Base-by-base conservation (phyloP, 2,329 filamentous ascomycete genomes). In the Sordariomycetes sp. region DNA sequence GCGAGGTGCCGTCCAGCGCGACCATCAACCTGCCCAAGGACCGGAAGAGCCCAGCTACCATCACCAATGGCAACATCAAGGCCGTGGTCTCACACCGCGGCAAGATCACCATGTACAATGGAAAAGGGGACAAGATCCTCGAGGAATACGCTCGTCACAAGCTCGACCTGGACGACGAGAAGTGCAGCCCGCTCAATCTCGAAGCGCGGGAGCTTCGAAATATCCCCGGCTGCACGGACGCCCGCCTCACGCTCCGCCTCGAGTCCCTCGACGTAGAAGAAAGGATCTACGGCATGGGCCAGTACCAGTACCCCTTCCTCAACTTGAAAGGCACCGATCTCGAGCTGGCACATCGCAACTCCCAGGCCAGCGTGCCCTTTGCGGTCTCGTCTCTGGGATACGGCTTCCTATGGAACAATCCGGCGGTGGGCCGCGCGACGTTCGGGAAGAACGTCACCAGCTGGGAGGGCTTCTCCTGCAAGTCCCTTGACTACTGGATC, bases 351-450 rank as follows among this genome's bases (percentile, higher is more conserved):
- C 77, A 82, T 23, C 66, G 76, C 2, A 82, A 82, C 46, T 79
- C 74, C 1, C 77, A 82, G 48, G 76, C 76, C 4, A 76, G 67
- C 33, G 67, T 82, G 0, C 77, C 77, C 0, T 82, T 81, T 48
- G 66, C 68, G 0, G 46, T 81, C 0, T 77, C 71, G 0, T 75
- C 66, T 3, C 58, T 63, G 1, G 75, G 76, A 0, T 82, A 82
- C 41, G 77, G 77, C 0, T 55, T 82, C 3, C 54, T 82, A 1
- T 82, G 77, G 77, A 81, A 82, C 42, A 80, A 79, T 41, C 77
- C 77, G 0, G 66, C 59, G 1, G 59, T 82, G 14, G 77, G 77
- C 1, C 62, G 71, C 12, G 76, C 72, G 0, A 66, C 79, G 1
- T 60, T 82, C 4, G 74, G 74, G 0, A 73, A 64, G 34, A 79